These are phyloP conservation scores for Ogataea naganishii DNA, from an alignment of 805 yeast species.

Conservation along the genomic window DNA sequence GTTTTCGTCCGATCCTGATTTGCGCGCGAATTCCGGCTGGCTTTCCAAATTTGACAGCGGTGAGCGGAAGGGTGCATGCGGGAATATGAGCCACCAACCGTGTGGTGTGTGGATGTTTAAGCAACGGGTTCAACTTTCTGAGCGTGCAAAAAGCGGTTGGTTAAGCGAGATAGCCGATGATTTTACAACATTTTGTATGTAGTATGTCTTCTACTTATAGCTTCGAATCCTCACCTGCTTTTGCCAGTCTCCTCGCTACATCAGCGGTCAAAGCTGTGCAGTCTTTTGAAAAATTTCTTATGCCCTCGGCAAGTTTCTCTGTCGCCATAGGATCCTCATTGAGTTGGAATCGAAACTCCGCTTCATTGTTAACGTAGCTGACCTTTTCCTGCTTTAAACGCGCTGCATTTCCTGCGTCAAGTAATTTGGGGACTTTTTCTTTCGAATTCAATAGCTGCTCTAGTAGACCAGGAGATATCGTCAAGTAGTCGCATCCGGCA, in stretches of 20 bases:
- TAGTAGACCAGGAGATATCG: conserved; percentile 77
- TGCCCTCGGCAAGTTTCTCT: conserved; percentile 87
- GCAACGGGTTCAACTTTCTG: no score
- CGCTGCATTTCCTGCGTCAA: conserved; percentile 35
- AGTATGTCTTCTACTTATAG: conserved; percentile 1
- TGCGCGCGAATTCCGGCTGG: no score
- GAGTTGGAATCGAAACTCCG: conserved; percentile 69
- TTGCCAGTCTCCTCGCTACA: conserved; percentile 45
- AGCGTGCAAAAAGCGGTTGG: no score
- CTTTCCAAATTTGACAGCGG: no score
- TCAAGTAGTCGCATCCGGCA: conserved; percentile 86
- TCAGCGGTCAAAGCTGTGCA: conserved; percentile 57
- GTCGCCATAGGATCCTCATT: conserved; percentile 93
- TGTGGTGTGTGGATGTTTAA: no score
- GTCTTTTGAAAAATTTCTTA: conserved; percentile 83
- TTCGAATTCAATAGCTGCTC: conserved; percentile 69
- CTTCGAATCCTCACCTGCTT: conserved; percentile 1
- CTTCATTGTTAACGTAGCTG: conserved; percentile 64
- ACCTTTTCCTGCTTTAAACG: conserved; percentile 47
- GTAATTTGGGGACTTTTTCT: conserved; percentile 62
- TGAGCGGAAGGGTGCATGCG: no score
- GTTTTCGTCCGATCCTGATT: no score
- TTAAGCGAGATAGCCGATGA: no score
- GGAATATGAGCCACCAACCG: no score
- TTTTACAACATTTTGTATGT: no score